A percentile compares a stretch with the other conserved stretches of the same genome.
phyloP scores from a whole-genome alignment of 2,329 filamentous ascomycete genomes.

The Chalaropsis thielavioides region DNA sequence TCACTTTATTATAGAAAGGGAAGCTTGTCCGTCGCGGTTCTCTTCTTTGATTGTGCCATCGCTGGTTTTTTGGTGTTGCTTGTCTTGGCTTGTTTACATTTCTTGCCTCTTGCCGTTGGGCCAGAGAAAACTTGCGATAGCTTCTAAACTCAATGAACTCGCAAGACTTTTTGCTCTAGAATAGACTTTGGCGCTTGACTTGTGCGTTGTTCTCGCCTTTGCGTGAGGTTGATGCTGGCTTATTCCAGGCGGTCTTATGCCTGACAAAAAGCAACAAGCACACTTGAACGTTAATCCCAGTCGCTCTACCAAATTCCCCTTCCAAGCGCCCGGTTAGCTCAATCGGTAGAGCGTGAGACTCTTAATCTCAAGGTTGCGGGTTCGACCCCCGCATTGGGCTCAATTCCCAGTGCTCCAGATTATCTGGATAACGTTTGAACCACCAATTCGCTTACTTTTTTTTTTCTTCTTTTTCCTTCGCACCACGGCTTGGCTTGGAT shows the following conservation, averaged over 20 bases:
- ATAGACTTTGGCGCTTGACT: background rate
- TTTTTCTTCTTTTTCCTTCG: conserved; percentile 1
- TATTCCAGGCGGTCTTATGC: too few species aligned
- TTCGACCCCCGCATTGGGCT: conserved; percentile 26
- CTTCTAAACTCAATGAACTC: background rate
- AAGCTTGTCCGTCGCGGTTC: conserved; percentile 3
- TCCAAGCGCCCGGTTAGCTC: conserved; percentile 41
- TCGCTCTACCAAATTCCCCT: too few species aligned
- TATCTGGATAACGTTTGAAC: background rate
- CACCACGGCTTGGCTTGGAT: background rate
- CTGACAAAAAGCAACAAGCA: too few species aligned
- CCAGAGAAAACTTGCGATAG: background rate
- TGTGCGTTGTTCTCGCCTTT: too few species aligned
- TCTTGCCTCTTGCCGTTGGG: background rate
- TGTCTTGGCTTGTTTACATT: background rate
- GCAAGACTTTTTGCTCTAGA: background rate
- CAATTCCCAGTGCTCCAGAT: background rate
- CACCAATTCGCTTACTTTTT: background rate
- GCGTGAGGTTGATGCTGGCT: too few species aligned
- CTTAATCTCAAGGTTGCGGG: conserved; percentile 37
- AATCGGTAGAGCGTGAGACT: conserved; percentile 63
- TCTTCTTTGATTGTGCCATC: background rate
- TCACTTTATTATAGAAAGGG: conserved; percentile 6
- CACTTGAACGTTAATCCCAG: too few species aligned
- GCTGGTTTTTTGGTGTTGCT: background rate